A percentile compares a stretch with the other conserved stretches of the same genome.
Evolutionary conservation across 2,329 filamentous ascomycete genomes (phyloP).

Genomic region (Hypoxylon sp.): DNA sequence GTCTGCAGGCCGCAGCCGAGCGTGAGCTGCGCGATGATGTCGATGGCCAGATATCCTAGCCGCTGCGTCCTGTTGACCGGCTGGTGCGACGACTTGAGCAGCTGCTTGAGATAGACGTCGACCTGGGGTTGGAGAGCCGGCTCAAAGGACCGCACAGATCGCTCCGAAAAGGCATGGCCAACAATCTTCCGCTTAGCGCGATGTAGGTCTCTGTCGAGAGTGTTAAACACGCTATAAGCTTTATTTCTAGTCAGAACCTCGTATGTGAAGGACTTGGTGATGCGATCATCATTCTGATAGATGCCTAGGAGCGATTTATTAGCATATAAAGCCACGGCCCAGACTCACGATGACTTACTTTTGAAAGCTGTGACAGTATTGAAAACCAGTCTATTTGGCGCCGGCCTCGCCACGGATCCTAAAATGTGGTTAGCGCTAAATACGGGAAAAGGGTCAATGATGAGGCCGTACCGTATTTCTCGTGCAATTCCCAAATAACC

Average conservation of each 20-base stretch:
- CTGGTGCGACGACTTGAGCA: neutral
- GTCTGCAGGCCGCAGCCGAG: conserved; percentile 37
- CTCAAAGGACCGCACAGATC: conserved; percentile 39
- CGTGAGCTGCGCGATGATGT: conserved; percentile 30
- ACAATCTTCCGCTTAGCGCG: conserved; percentile 23
- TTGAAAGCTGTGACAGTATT: too few species aligned
- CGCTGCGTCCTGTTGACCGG: conserved; percentile 33
- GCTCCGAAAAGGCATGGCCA: conserved; percentile 25
- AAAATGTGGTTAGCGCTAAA: too few species aligned
- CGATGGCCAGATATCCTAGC: conserved; percentile 19
- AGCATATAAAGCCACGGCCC: too few species aligned
- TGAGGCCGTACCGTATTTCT: neutral
- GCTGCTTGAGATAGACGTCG: conserved; percentile 24
- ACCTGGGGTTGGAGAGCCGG: conserved; percentile 37
- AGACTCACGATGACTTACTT: too few species aligned
- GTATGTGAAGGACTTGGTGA: conserved; percentile 30
- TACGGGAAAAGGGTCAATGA: too few species aligned
- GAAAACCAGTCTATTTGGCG: too few species aligned
- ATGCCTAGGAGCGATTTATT: conserved; percentile 26
- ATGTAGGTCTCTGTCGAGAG: conserved; percentile 23
- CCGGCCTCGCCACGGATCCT: too few species aligned
- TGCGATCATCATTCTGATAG: conserved; percentile 26
- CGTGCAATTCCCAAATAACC: too few species aligned
- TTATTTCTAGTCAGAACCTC: too few species aligned
- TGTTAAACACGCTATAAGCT: conserved; percentile 25